Evolutionary conservation across 768 basidiomycete species (phyloP).

Genomic region (Boletellus ananiceps): DNA sequence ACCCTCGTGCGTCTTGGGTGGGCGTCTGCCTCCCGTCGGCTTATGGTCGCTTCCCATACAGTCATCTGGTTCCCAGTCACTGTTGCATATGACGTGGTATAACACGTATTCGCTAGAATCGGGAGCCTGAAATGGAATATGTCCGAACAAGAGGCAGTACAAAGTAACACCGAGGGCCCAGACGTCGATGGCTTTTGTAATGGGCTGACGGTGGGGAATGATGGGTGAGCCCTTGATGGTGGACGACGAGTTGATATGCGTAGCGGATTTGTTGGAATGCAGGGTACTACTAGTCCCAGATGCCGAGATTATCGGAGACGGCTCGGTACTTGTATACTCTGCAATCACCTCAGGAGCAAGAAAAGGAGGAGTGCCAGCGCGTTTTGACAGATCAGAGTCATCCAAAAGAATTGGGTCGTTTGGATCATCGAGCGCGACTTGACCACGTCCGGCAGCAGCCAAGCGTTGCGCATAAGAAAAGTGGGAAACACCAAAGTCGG

Average conservation of each 20-base stretch:
- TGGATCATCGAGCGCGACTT: constrained; percentile 37
- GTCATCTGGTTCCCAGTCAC: constrained; percentile 63
- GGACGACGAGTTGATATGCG: constrained; percentile 28
- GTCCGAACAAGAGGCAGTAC: constrained; percentile 89
- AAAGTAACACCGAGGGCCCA: constrained; percentile 98
- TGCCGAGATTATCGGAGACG: constrained; percentile 31
- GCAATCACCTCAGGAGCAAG: constrained; percentile 93
- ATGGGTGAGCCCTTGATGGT: constrained; percentile 26
- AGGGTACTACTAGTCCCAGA: constrained; percentile 30
- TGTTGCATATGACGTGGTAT: constrained; percentile 74
- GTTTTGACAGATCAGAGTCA: constrained; percentile 82
- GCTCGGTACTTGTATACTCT: constrained; percentile 45
- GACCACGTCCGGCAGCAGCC: constrained; percentile 50
- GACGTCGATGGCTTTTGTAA: constrained; percentile 93
- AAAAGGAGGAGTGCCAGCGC: constrained; percentile 94
- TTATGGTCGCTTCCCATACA: constrained; percentile 70
- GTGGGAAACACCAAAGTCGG: constrained; percentile 96
- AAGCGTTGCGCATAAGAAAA: constrained; percentile 87
- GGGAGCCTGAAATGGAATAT: constrained; percentile 68
- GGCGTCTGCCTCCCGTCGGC: constrained; percentile 58
- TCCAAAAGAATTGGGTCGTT: constrained; percentile 69
- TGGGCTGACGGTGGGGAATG: constrained; percentile 40
- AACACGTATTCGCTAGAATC: constrained; percentile 64
- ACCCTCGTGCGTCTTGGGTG: constrained; percentile 46
- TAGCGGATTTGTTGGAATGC: constrained; percentile 26